Evolutionary conservation across 139 green algal species (phyloP).

Genomic region (Tetratostichococcus sp.): DNA sequence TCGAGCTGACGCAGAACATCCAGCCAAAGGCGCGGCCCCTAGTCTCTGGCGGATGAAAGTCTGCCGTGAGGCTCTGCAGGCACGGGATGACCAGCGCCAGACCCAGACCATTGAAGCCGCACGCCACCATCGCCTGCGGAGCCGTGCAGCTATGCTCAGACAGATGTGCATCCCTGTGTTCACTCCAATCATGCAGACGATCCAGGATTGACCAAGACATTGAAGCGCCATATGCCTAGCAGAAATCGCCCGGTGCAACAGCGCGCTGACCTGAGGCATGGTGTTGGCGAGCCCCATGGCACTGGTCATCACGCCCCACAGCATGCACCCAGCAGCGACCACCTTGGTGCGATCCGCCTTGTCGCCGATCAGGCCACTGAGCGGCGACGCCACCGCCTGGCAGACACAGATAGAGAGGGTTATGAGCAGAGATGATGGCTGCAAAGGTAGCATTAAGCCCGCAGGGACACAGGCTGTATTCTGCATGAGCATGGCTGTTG

Average conservation of each 20-base stretch:
- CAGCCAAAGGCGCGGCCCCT: conserved; percentile 64
- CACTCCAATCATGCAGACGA: too few species aligned
- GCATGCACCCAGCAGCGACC: conserved; percentile 53
- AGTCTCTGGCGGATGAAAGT: conserved; percentile 51
- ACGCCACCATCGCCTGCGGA: conserved; percentile 36
- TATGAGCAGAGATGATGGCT: too few species aligned
- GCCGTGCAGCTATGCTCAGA: too few species aligned
- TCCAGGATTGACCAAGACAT: too few species aligned
- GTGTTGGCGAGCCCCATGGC: conserved; percentile 52
- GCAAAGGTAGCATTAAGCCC: too few species aligned
- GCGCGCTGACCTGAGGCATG: conserved; percentile 23
- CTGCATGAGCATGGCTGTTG: neutral
- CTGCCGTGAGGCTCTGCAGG: conserved; percentile 58
- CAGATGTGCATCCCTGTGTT: too few species aligned
- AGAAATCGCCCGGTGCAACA: neutral
- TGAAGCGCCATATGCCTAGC: too few species aligned
- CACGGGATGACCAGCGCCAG: conserved; percentile 71
- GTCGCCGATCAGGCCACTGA: conserved; percentile 40
- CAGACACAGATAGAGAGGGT: too few species aligned
- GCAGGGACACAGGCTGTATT: too few species aligned
- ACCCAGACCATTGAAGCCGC: conserved; percentile 62
- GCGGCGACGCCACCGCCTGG: conserved; percentile 24
- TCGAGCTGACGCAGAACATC: conserved; percentile 8
- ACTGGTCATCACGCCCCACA: conserved; percentile 74
- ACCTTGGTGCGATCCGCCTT: conserved; percentile 52